Evolutionary conservation across 129 eudicot species (phyloP), one percentile per base, ranked within the genome.

Genomic region (Rutidosis leptorrhynchoides): DNA sequence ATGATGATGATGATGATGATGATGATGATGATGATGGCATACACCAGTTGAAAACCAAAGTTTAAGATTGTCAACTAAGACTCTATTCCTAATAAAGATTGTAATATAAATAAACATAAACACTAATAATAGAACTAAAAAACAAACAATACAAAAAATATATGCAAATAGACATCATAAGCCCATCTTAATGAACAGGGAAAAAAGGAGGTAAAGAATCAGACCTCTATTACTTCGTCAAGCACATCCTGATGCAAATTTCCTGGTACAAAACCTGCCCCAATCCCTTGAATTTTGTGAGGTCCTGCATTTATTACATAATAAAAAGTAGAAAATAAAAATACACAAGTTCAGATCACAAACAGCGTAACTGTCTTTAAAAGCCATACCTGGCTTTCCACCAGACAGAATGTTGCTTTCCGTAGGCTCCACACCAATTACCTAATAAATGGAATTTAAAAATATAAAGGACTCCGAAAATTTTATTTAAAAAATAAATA

Each of bases 221-320:
- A n/a, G 68, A 93, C 99, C 96, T 89, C 84, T 57, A 93, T 89
- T 40, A 93, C 96, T 89, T 93, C 99, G 66, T 93, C 99, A 60
- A 93, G 68, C 74, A 93, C 82, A 67, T 84, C 90, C 72, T 77
- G 85, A 80, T 93, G 87, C 57, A 89, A 78, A 71, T 93, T 93
- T 77, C 85, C 68, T 58, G 99, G 99, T 42, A 93, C 79, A 82
- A 93, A 93, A 93, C 99, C 99, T 82, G 99, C 99, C 79, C 99
- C 99, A 84, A 93, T 89, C 76, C 99, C 99, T 89, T 93, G 99
- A 93, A 89, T 93, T 85, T 93, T 93, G 95, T 93, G 99, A 83
- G 99, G 99, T 74, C 99, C 99, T 93, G 88, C 88, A 88, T 69
- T 80, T 78, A 74, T 60, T 81, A 82, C 75, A 73, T 75, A 66